Conservation (phyloP, 495 filamentous ascomycete species). For the Pyronema omphalodes region DNA sequence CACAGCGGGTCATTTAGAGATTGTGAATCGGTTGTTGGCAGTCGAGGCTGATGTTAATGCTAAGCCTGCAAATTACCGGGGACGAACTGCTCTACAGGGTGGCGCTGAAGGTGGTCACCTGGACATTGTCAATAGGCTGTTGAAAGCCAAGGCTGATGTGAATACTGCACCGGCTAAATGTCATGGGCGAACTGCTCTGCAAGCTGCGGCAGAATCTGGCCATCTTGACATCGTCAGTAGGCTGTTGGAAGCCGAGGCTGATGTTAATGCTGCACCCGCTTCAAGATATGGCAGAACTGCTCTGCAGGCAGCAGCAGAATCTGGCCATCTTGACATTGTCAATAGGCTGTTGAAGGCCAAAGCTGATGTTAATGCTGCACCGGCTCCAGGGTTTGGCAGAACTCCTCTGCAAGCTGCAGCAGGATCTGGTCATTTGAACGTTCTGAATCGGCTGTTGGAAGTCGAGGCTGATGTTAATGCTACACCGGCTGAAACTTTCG, state of each 20-base stretch:
- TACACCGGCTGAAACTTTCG: background rate
- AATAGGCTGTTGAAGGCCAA: conserved; percentile 9
- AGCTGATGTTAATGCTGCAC: conserved; percentile 16
- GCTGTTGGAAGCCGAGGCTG: background rate
- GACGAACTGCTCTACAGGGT: conserved; percentile 8
- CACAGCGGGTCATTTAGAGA: conserved; percentile 9
- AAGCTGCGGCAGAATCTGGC: conserved; percentile 8
- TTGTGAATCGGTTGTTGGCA: conserved; percentile 11
- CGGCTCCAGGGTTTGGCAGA: conserved; percentile 3
- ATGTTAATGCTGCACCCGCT: background rate
- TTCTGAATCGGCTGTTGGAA: conserved; percentile 7
- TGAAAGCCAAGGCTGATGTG: conserved; percentile 8
- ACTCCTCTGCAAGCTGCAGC: conserved; percentile 8
- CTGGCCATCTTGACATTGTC: background rate
- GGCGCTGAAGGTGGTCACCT: conserved; percentile 2
- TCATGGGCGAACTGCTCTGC: conserved; percentile 11
- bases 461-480: conserved; percentile 11
- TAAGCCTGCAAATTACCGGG: conserved; percentile 1
- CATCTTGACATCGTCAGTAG: conserved; percentile 3
- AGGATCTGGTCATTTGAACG: background rate
- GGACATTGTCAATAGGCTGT: conserved; percentile 6
- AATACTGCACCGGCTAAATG: conserved; percentile 4
- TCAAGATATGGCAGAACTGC: background rate
- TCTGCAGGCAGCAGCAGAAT: background rate
- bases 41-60: conserved; percentile 17